These are phyloP conservation scores for Arthromyces matolae DNA, from an alignment of 768 basidiomycete genomes.

Conservation along the genomic window DNA sequence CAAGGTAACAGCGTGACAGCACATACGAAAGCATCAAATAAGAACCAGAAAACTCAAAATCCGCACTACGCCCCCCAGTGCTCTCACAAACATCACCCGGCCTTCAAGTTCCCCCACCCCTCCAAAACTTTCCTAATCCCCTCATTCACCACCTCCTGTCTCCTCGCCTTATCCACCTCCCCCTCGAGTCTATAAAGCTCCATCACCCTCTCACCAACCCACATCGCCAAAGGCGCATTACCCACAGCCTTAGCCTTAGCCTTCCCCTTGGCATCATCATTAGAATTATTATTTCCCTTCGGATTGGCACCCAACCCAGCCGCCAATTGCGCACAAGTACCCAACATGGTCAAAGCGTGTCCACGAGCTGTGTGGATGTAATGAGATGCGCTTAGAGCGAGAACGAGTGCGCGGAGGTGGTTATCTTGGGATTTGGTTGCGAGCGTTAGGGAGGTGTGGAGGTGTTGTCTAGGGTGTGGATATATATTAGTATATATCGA, in stretches of 20 bases:
- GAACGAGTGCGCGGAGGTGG: conserved; percentile 64
- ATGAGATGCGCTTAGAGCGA: conserved; percentile 66
- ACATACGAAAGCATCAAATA: too few relatives aligned
- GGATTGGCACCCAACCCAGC: conserved; percentile 58
- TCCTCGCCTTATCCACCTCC: conserved; percentile 42
- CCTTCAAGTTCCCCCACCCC: too few relatives aligned
- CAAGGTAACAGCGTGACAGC: too few relatives aligned
- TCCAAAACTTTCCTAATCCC: conserved; percentile 7
- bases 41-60: too few relatives aligned
- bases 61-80: too few relatives aligned
- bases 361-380: conserved; percentile 67
- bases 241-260: conserved; percentile 38
- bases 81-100: too few relatives aligned
- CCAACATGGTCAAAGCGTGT: conserved; percentile 65
- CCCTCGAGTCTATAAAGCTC: conserved; percentile 59
- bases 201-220: conserved; percentile 68
- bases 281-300: conserved; percentile 11
- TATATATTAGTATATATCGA: background rate
- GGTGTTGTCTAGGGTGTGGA: conserved; percentile 47
- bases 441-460: conserved; percentile 57
- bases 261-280: too few relatives aligned
- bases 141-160: conserved; percentile 45
- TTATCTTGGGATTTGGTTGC: conserved; percentile 63
- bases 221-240: conserved; percentile 62
- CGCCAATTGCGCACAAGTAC: conserved; percentile 65